A percentile compares a stretch with the other conserved stretches of the same genome.
These are phyloP conservation scores for Otatea glauca DNA, from an alignment of 176 grass and related monocot species.

Conservation along the genomic window DNA sequence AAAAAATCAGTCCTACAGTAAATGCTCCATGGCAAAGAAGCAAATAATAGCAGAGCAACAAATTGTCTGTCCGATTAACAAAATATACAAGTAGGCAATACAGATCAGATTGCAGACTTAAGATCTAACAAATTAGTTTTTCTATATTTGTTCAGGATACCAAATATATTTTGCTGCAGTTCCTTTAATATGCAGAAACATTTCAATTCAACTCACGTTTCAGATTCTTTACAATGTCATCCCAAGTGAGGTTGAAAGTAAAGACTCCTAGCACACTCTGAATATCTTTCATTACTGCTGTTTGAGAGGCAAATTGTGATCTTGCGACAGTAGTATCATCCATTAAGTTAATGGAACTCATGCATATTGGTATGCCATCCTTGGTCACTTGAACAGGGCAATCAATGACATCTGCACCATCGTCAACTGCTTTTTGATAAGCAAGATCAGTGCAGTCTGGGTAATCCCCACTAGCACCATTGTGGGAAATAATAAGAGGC, in stretches of 20 bases:
- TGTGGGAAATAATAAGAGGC: slow-evolving; percentile 86
- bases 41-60: neutral
- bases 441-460: slow-evolving; percentile 90
- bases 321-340: slow-evolving; percentile 68
- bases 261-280: slow-evolving; percentile 66
- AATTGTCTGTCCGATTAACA: slow-evolving; percentile 14
- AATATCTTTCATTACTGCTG: slow-evolving; percentile 59
- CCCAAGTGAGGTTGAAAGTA: slow-evolving; percentile 94
- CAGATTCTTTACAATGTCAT: slow-evolving; percentile 69
- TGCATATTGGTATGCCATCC: slow-evolving; percentile 80
- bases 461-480: slow-evolving; percentile 96
- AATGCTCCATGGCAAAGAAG: neutral
- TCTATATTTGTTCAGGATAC: neutral
- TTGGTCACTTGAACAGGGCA: slow-evolving; percentile 86
- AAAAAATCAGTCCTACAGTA: slow-evolving; percentile 35
- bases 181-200: slow-evolving; percentile 23
- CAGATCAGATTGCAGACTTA: neutral
- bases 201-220: slow-evolving; percentile 65
- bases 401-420: slow-evolving; percentile 92
- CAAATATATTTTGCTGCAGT: slow-evolving; percentile 15
- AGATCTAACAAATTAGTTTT: slow-evolving; percentile 20
- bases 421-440: slow-evolving; percentile 74
- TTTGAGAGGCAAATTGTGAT: slow-evolving; percentile 55
- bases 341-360: slow-evolving; percentile 73
- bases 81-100: slow-evolving; percentile 28